phyloP scores from a whole-genome alignment of 192 early-diverging fungal genomes.

The Piromyces finnis region DNA sequence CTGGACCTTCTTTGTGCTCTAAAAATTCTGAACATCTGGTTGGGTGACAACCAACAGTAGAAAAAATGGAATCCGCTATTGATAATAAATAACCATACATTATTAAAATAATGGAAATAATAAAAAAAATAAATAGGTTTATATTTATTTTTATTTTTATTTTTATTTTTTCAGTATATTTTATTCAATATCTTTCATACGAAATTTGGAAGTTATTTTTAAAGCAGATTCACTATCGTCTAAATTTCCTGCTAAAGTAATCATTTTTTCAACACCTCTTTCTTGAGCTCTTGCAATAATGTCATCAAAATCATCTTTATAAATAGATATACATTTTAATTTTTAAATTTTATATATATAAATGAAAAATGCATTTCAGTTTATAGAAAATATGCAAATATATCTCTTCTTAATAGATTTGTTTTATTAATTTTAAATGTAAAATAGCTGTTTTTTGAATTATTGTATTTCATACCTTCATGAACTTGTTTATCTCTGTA shows the following conservation, averaged over 20 bases:
- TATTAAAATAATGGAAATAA: not conserved
- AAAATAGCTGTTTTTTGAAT: too few relatives aligned
- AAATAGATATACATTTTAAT: not conserved
- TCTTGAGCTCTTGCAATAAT: constrained; percentile 45
- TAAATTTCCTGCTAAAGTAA: constrained; percentile 8
- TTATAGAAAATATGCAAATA: too few relatives aligned
- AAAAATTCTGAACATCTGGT: constrained; percentile 62
- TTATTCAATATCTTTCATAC: constrained; percentile 4
- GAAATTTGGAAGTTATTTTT: constrained; percentile 24
- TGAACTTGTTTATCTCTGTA: constrained; percentile 68
- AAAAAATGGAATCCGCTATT: constrained; percentile 26
- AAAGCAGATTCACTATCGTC: constrained; percentile 26
- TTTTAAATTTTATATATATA: not conserved
- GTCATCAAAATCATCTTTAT: constrained; percentile 37
- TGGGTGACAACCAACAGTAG: constrained; percentile 73
- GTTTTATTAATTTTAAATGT: too few relatives aligned
- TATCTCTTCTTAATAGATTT: too few relatives aligned
- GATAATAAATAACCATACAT: too few relatives aligned
- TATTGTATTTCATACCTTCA: too few relatives aligned
- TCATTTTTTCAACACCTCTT: constrained; percentile 54
- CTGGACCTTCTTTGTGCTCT: constrained; percentile 25
- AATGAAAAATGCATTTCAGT: too few relatives aligned
- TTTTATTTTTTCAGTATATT: too few relatives aligned
- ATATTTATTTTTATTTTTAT: too few relatives aligned
- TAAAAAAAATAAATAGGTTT: too few relatives aligned